Percentiles rank a stretch among this genome's conserved stretches.
phyloP scores from a whole-genome alignment of 2,329 filamentous ascomycete genomes.

The Aureobasidium sp. region DNA sequence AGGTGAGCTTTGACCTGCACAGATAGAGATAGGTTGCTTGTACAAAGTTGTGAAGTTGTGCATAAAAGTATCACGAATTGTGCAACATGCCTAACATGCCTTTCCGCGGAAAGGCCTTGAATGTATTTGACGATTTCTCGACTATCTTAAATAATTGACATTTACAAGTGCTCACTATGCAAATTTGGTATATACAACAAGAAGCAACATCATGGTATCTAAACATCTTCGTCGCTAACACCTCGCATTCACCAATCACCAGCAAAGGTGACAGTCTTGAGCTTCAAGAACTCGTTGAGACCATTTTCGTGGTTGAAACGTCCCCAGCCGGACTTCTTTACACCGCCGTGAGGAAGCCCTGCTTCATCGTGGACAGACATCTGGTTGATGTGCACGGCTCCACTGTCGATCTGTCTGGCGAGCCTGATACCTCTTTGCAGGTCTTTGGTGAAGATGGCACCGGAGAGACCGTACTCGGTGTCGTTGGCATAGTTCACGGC shows the following conservation, averaged over 20 bases:
- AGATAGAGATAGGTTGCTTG: not conserved
- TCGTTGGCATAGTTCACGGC: constrained; percentile 71
- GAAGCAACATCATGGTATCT: not conserved
- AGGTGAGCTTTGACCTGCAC: not conserved
- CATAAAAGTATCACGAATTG: not conserved
- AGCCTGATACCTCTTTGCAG: constrained; percentile 42
- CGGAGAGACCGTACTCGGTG: constrained; percentile 68
- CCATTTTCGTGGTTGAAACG: constrained; percentile 14
- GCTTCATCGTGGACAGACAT: constrained; percentile 47
- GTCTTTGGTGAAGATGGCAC: constrained; percentile 66
- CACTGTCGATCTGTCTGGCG: constrained; percentile 49
- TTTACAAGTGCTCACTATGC: not conserved
- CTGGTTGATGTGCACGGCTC: constrained; percentile 48
- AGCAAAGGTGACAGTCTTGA: constrained; percentile 28
- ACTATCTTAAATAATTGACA: no score
- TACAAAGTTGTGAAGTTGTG: not conserved
- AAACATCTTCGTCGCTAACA: not conserved
- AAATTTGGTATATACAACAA: not conserved
- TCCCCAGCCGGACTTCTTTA: constrained; percentile 43
- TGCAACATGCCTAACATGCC: no score
- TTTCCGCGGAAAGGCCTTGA: no score
- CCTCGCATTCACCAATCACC: not conserved
- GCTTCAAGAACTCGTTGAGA: constrained; percentile 29
- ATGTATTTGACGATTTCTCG: no score
- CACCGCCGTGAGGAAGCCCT: constrained; percentile 43